Evolutionary conservation across 148 eudicot genomes (phyloP).

Genomic region (Nepenthes gracilis): DNA sequence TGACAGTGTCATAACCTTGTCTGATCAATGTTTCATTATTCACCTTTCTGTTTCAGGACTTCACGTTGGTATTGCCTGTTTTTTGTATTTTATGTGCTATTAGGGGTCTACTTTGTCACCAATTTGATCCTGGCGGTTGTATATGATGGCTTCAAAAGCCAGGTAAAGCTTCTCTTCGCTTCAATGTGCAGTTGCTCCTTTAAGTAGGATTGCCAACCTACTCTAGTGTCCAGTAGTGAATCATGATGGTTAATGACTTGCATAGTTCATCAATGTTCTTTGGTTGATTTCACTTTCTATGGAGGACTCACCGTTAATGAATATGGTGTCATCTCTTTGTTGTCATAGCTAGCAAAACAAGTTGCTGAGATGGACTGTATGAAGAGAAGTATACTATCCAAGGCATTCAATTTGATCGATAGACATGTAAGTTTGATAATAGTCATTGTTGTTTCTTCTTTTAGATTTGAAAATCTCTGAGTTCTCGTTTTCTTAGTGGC

Average conservation of each 20-base stretch:
- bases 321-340: conserved; percentile 6
- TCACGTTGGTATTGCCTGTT: conserved; percentile 87
- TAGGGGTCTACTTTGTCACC: conserved; percentile 94
- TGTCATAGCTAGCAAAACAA: conserved; percentile 77
- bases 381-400: conserved; percentile 50
- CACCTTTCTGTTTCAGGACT: conserved; percentile 33
- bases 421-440: conserved; percentile 29
- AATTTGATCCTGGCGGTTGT: conserved; percentile 96
- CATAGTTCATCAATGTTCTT: too few species aligned
- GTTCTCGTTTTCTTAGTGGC: background rate
- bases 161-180: conserved; percentile 27
- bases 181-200: background rate
- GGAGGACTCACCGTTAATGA: background rate
- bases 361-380: conserved; percentile 51
- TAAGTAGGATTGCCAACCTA: background rate
- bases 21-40: background rate
- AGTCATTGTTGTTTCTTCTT: conserved; percentile 1
- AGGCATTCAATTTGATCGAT: conserved; percentile 71
- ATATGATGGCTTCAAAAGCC: conserved; percentile 81
- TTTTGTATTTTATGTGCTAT: conserved; percentile 65
- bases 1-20: background rate
- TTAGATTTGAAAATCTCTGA: background rate
- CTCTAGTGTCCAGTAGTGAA: background rate
- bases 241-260: too few species aligned
- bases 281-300: background rate